A percentile compares a stretch with the other conserved stretches of the same genome.
Evolutionary conservation across 306 rosid genomes (phyloP).

Genomic region (Ormosia emarginata): DNA sequence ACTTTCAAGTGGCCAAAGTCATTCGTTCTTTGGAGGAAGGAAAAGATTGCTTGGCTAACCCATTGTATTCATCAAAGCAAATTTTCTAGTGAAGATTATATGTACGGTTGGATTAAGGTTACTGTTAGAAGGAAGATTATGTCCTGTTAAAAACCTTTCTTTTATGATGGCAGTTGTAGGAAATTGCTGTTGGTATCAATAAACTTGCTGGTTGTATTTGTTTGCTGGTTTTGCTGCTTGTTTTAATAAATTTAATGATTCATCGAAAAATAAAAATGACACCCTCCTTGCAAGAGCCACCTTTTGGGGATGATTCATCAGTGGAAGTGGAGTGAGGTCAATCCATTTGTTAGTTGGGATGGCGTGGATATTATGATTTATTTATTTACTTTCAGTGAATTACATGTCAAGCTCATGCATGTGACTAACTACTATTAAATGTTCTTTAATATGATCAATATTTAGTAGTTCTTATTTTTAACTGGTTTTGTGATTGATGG

Average conservation of each 20-base stretch:
- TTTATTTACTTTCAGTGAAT: neutral
- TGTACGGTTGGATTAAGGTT: neutral
- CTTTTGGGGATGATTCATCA: conserved; percentile 11
- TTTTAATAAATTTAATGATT: neutral
- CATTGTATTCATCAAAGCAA: neutral
- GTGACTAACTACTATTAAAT: neutral
- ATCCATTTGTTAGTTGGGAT: neutral
- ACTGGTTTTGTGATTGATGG: neutral
- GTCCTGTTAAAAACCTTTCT: neutral
- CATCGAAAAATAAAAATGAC: neutral
- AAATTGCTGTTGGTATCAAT: neutral
- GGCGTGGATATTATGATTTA: neutral
- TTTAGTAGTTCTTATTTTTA: neutral
- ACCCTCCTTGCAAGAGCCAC: neutral
- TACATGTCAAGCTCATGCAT: neutral
- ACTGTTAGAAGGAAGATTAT: neutral
- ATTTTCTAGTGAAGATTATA: neutral
- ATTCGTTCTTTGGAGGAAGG: neutral
- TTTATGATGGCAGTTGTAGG: neutral
- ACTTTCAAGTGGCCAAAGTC: neutral
- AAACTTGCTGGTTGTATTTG: conserved; percentile 1
- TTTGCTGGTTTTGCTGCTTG: neutral
- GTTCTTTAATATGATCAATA: neutral
- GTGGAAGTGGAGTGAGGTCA: neutral
- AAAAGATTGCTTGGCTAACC: neutral